Evolutionary conservation across 2,329 filamentous ascomycete genomes (phyloP).

Genomic region (Paracorniculantispora psalliotae): DNA sequence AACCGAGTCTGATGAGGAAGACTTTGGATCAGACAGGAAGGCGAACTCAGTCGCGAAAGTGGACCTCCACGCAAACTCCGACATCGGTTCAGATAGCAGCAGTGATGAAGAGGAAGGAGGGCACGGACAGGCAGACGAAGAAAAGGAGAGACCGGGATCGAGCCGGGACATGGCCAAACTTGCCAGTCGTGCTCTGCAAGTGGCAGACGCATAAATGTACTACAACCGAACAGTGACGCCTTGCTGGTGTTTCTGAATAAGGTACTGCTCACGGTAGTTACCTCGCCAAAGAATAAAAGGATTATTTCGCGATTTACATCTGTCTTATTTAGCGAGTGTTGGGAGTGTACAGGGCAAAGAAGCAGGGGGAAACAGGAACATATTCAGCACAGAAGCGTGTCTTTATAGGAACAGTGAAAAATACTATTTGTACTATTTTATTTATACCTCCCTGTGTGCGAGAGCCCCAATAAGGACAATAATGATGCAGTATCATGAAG

Average conservation of each 20-base stretch:
- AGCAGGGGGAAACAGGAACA: not conserved
- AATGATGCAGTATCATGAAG: not conserved
- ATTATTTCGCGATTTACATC: constrained; percentile 10
- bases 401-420: constrained; percentile 6
- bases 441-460: not conserved
- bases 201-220: not conserved
- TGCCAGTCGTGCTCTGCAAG: not conserved
- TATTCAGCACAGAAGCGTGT: constrained; percentile 7
- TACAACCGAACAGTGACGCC: not conserved
- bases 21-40: constrained; percentile 2
- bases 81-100: not conserved
- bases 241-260: not conserved
- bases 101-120: not conserved
- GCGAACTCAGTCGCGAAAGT: not conserved
- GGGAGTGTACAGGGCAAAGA: not conserved
- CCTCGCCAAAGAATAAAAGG: not conserved
- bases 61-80: not conserved
- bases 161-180: not conserved
- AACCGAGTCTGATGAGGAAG: constrained; percentile 30
- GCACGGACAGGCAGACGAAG: not conserved
- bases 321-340: constrained; percentile 9
- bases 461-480: not conserved
- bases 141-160: not conserved
- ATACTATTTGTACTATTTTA: constrained; percentile 5
- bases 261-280: not conserved